Conservation (phyloP, 148 eudicot species). For the Spergularia marina region DNA sequence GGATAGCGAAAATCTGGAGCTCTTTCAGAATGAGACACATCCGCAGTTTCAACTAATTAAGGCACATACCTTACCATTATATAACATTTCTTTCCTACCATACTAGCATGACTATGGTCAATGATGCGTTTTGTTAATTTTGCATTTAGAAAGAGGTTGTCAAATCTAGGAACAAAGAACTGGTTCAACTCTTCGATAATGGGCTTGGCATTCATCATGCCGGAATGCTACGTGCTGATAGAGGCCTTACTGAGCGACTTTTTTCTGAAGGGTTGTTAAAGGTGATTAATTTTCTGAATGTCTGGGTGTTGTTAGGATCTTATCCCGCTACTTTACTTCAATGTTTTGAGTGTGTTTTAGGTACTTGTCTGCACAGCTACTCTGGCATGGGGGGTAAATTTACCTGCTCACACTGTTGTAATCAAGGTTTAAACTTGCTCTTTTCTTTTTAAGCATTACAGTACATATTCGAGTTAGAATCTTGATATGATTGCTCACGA, state of each 20-base stretch:
- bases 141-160: conserved; percentile 68
- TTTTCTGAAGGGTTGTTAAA: conserved; percentile 85
- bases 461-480: neutral
- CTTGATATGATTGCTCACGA: neutral
- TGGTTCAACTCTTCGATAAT: conserved; percentile 82
- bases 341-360: conserved; percentile 34
- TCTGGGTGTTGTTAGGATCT: conserved; percentile 1
- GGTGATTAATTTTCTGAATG: conserved; percentile 31
- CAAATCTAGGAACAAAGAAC: conserved; percentile 88
- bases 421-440: conserved; percentile 65
- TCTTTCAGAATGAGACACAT: conserved; percentile 65
- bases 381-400: conserved; percentile 98
- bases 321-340: conserved; percentile 7
- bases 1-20: conserved; percentile 60
- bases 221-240: conserved; percentile 97
- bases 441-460: neutral
- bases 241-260: conserved; percentile 90
- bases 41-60: conserved; percentile 71
- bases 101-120: conserved; percentile 3
- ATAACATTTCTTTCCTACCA: conserved; percentile 2
- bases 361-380: conserved; percentile 99
- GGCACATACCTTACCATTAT: conserved; percentile 45
- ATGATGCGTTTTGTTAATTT: conserved; percentile 20
- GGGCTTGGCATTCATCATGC: conserved; percentile 99
- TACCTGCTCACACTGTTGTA: conserved; percentile 99